Percentiles rank a stretch among this genome's conserved stretches.
Conservation (phyloP, 495 filamentous ascomycete genomes). For the Tetracladium setigerum region DNA sequence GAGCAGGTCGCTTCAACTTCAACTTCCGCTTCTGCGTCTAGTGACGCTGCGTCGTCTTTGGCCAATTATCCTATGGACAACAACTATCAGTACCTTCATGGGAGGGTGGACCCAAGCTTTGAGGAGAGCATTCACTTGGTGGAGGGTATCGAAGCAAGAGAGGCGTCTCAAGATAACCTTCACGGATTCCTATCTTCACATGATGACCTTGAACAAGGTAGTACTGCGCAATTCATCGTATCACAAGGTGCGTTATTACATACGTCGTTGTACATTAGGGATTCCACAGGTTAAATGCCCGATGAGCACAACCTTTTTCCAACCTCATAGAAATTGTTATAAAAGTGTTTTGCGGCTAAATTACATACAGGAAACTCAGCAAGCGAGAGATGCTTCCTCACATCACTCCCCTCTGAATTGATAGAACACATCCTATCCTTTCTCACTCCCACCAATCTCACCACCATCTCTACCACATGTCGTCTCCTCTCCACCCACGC, state of each 20-base stretch:
- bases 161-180: too few species aligned
- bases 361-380: neutral
- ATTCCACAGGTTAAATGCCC: too few species aligned
- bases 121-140: conserved; percentile 11
- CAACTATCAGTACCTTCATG: conserved; percentile 12
- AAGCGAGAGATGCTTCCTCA: conserved; percentile 16
- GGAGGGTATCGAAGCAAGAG: neutral
- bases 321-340: neutral
- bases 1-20: too few species aligned
- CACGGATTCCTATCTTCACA: too few species aligned
- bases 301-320: neutral
- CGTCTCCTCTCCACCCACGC: conserved; percentile 42
- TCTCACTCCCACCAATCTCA: conserved; percentile 51
- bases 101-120: conserved; percentile 12
- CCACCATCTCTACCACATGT: conserved; percentile 45
- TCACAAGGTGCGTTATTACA: too few species aligned
- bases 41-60: neutral
- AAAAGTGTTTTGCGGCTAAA: conserved; percentile 1
- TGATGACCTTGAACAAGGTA: too few species aligned
- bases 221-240: too few species aligned
- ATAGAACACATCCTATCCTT: conserved; percentile 53
- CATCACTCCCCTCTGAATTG: conserved; percentile 54
- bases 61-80: conserved; percentile 12
- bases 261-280: neutral
- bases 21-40: too few species aligned